phyloP scores from a whole-genome alignment of 2,329 filamentous ascomycete genomes.

The Pseudocercospora ulei region DNA sequence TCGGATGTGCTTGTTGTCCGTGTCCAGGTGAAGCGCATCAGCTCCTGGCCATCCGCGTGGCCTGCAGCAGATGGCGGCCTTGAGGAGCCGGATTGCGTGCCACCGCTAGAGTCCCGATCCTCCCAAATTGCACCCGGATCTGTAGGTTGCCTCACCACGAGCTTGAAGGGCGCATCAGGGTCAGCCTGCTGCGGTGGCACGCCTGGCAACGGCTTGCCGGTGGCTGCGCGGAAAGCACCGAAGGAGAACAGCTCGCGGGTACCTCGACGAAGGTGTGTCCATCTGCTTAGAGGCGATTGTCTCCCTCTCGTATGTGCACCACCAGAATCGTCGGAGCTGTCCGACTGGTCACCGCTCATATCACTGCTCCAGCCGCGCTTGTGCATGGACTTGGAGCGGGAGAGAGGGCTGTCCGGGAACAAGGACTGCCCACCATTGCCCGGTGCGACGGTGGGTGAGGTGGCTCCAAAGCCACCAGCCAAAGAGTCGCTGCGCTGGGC shows the following conservation, averaged over 20 bases:
- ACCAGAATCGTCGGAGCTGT: constrained; percentile 28
- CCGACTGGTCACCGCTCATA: constrained; percentile 32
- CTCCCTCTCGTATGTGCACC: constrained; percentile 15
- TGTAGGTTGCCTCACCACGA: constrained; percentile 20
- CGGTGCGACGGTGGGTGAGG: constrained; percentile 23
- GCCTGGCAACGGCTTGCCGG: neutral
- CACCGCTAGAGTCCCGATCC: constrained; percentile 20
- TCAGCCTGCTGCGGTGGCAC: constrained; percentile 6
- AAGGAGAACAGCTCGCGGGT: constrained; percentile 8
- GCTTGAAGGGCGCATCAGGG: constrained; percentile 15
- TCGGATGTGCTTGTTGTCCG: constrained; percentile 17
- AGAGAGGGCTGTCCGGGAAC: constrained; percentile 21
- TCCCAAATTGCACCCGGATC: constrained; percentile 18
- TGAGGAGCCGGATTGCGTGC: constrained; percentile 19
- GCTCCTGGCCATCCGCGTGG: constrained; percentile 9
- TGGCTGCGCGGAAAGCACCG: constrained; percentile 7
- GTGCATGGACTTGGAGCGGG: constrained; percentile 22
- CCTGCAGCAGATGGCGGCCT: constrained; percentile 21
- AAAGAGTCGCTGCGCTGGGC: constrained; percentile 22
- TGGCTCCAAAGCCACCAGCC: constrained; percentile 21
- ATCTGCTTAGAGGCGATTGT: constrained; percentile 14
- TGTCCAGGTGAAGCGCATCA: constrained; percentile 19
- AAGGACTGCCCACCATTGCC: constrained; percentile 22
- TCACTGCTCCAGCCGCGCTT: constrained; percentile 32
- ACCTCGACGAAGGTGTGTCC: constrained; percentile 16